Evolutionary conservation across 352 stramenopile species (phyloP), one percentile per base, ranked within the genome.

Genomic region (Phytophthora niederhauseri): DNA sequence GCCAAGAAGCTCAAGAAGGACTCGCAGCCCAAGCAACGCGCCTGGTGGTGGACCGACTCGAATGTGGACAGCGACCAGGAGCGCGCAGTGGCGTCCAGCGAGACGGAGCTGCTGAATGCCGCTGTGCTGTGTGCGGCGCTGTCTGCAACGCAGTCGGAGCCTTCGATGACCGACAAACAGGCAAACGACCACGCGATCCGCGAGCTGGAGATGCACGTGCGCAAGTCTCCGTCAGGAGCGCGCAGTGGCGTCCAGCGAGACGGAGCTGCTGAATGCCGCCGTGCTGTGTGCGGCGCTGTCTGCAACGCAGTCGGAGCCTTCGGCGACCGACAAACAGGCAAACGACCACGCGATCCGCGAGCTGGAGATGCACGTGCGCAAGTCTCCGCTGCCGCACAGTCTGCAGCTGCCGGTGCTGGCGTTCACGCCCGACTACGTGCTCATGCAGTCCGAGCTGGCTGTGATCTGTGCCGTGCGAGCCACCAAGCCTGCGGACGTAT

Each of bases 81-180:
- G 62, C 48, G 48, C 11, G 60, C 28, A 8, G 60, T 83, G 46
- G 77, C 73, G 8, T 80, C 77, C 51, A 92, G 80, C 54, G 86
- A 94, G 81, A 88, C 73, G 20, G 86, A 92, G 57, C 57, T 94
- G 45, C 70, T 94, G 17, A 90, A 87, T 64, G 86, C 88, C 20
- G 86, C 86, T n/a, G 82, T 95, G 24, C 52, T 95, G 30, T 95
- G 88, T 69, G 86, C 83, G 7, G 85, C 86, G 2, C 66, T 93
- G 48, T 72, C 77, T 48, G 78, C 78, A 14, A 76, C 70, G 30
- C 52, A 78, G 52, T 61, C 58, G 26, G 55, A 76, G 14, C 66
- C 64, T 52, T 66, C 66, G 3, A 61, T 53, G 8, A 30, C 30
- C 36, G 53, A 70, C 49, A 53, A 46, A 61, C 48, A 73, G 43